Evolutionary conservation across 768 basidiomycete genomes (phyloP), one percentile per base, ranked within the genome.

Genomic region (Amanita phalloides): DNA sequence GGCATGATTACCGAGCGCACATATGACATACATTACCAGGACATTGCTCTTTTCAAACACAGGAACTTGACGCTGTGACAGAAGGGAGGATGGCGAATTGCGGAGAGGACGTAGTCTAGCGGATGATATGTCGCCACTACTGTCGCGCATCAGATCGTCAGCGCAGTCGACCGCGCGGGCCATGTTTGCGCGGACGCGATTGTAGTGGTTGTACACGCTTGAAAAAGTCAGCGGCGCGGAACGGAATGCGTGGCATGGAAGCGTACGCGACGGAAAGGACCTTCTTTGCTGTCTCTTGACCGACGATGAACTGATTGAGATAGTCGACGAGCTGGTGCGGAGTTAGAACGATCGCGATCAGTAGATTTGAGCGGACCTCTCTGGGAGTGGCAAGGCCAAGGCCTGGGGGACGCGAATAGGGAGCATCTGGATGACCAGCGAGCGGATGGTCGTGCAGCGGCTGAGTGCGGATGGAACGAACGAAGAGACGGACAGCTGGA

Each of bases 41-140:
- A 97, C 90, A 62, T 98, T 98, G 59, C 90, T 93, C 75, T 98
- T 98, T 73, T 98, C 94, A 49, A 95, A 89, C 23, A 81, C 62
- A 20, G 84, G 78, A 11, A 69, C 59, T 6, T 69, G 65, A 42
- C 73, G 71, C n/a, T 68, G 75, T 45, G 71, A 68, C 20, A 75
- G 63, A 5, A 75, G 58, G 61, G 21, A 65, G 53, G 21, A 63
- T 46, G 48, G 68, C 59, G 67, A 65, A 35, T 65, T 66, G 36
- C 75, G 69, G 57, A 84, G 71, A 10, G 88, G 88, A 51, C 76
- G 76, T 52, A 90, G 63, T 38, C 75, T 74, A 33, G 86, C 84
- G 28, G 82, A 61, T 5, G 75, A 66, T 33, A 85, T 71, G 50
- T 60, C 56, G 11, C 48, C 48, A 38, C n/a, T 37, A 38, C n/a